phyloP scores from a whole-genome alignment of 192 early-diverging fungal species.

The Gonapodya prolifera region DNA sequence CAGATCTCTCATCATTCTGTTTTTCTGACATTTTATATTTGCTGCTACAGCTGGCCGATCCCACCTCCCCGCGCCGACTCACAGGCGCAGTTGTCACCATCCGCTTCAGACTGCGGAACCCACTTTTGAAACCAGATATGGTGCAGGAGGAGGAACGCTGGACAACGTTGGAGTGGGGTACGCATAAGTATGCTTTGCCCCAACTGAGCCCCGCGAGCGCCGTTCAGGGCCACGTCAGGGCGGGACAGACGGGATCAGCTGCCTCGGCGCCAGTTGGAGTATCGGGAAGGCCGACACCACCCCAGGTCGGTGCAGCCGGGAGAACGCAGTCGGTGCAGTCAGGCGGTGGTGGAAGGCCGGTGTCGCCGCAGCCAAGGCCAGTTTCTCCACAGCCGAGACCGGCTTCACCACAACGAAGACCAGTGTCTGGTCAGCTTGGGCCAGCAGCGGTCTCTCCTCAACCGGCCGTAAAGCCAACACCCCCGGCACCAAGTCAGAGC shows the following conservation, averaged over 20 bases:
- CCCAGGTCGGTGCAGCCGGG: background rate
- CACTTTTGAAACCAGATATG: constrained; percentile 43
- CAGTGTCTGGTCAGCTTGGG: background rate
- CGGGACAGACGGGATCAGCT: background rate
- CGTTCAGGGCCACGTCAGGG: background rate
- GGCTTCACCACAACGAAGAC: too few species aligned
- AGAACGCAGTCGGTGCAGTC: background rate
- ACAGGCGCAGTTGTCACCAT: constrained; percentile 60
- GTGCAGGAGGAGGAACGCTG: constrained; percentile 46
- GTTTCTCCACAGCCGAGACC: background rate
- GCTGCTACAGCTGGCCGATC: constrained; percentile 41
- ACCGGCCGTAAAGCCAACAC: constrained; percentile 19
- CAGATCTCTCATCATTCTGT: background rate
- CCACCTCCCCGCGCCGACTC: constrained; percentile 32
- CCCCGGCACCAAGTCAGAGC: constrained; percentile 2
- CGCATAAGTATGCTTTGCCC: background rate
- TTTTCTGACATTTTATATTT: constrained; percentile 4
- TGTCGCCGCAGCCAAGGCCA: background rate
- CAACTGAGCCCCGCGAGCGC: background rate
- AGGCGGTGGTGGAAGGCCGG: background rate
- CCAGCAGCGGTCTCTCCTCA: constrained; percentile 5
- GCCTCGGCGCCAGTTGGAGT: background rate
- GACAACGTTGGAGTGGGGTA: constrained; percentile 38
- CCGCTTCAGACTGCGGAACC: constrained; percentile 44
- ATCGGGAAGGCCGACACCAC: background rate